Evolutionary conservation across 225 moss, liverwort and hornwort genomes (phyloP).

Genomic region (Neckera pumila): DNA sequence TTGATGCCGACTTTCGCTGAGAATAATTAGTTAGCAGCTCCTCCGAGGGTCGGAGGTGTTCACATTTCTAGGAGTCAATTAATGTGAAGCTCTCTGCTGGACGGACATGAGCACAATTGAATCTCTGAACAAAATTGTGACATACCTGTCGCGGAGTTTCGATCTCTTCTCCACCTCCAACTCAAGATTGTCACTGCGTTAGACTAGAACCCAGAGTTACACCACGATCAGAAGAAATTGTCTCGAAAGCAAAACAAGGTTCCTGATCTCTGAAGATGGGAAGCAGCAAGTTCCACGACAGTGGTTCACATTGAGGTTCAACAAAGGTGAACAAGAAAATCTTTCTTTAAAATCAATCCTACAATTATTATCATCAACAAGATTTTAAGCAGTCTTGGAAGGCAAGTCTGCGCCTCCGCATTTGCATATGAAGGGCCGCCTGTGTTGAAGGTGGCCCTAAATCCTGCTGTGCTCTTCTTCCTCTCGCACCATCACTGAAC

Average conservation of each 20-base stretch:
- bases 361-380: neutral
- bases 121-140: neutral
- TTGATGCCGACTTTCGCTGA: neutral
- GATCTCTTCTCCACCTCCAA: neutral
- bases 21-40: neutral
- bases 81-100: neutral
- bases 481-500: neutral
- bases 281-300: neutral
- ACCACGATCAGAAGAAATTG: neutral
- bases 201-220: neutral
- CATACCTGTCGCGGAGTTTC: neutral
- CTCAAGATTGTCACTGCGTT: neutral
- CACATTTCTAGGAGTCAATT: neutral
- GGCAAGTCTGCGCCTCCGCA: neutral
- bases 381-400: neutral
- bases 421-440: neutral
- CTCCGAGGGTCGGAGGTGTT: too few species aligned
- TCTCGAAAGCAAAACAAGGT: neutral
- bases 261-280: neutral
- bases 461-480: neutral
- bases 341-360: neutral
- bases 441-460: neutral
- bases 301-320: neutral
- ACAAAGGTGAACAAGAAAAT: neutral
- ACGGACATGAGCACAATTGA: neutral